Conservation (phyloP, 305 asterid species). For the Fraxinus albicans region DNA sequence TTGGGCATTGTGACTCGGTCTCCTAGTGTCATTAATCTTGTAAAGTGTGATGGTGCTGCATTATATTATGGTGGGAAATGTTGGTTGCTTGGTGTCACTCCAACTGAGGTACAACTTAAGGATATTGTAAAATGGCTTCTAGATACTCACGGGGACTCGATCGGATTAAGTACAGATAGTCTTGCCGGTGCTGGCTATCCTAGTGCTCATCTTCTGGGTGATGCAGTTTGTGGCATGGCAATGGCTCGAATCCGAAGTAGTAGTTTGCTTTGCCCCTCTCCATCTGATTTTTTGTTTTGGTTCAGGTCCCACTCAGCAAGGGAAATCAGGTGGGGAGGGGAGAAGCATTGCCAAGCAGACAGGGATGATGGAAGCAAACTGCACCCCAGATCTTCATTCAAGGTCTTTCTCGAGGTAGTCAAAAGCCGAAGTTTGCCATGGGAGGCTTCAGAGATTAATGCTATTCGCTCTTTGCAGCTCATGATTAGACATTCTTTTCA, state of each 20-base stretch:
- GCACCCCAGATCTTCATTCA: constrained; percentile 74
- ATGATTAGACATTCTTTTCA: constrained; percentile 58
- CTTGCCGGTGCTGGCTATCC: constrained; percentile 55
- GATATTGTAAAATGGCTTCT: constrained; percentile 56
- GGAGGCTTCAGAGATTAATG: constrained; percentile 64
- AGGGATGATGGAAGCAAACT: constrained; percentile 55
- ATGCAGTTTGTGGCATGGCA: constrained; percentile 70
- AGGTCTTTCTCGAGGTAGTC: constrained; percentile 63
- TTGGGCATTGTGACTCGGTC: constrained; percentile 53
- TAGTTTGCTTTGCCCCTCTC: constrained; percentile 2
- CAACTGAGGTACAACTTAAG: constrained; percentile 50
- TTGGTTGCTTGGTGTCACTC: constrained; percentile 74
- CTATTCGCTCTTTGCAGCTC: constrained; percentile 71
- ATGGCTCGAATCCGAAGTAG: constrained; percentile 38
- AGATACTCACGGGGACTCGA: constrained; percentile 36
- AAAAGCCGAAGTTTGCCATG: constrained; percentile 60
- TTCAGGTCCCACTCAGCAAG: constrained; percentile 61
- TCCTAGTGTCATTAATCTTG: constrained; percentile 69
- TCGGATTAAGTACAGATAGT: constrained; percentile 64
- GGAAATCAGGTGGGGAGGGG: constrained; percentile 68
- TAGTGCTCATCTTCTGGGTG: constrained; percentile 48
- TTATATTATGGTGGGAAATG: constrained; percentile 48
- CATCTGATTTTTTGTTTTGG: constrained; percentile 60
- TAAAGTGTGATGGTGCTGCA: constrained; percentile 74
- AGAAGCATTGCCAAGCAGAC: constrained; percentile 53